Evolutionary conservation across 495 filamentous ascomycete species (phyloP).

Genomic region (Lasiosphaeria hispida): DNA sequence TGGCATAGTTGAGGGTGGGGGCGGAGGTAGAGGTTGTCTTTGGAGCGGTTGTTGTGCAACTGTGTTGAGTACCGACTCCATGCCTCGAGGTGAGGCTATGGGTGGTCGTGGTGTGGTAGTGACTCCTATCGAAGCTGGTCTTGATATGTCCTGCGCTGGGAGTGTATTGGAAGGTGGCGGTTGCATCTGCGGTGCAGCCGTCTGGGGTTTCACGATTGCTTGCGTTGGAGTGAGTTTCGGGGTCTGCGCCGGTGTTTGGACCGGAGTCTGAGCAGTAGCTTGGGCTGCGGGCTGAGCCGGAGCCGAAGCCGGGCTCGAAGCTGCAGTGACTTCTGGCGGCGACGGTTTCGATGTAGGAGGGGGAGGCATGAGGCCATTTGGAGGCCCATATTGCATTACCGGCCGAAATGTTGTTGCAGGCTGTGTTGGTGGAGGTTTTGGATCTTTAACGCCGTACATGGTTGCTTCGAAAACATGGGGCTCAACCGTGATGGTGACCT

Average conservation of each 20-base stretch:
- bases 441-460: slow-evolving; percentile 81
- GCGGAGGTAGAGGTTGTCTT: too few relatives aligned
- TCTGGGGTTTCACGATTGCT: slow-evolving; percentile 7
- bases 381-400: slow-evolving; percentile 69
- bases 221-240: slow-evolving; percentile 18
- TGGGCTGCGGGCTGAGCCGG: slow-evolving; percentile 15
- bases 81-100: slow-evolving; percentile 29
- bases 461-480: slow-evolving; percentile 88
- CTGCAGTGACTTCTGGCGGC: slow-evolving; percentile 18
- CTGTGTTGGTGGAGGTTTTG: slow-evolving; percentile 40
- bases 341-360: slow-evolving; percentile 47
- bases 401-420: slow-evolving; percentile 47
- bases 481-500: slow-evolving; percentile 77
- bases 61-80: slow-evolving; percentile 30
- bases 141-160: slow-evolving; percentile 29
- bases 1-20: slow-evolving; percentile 5
- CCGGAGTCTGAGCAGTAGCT: slow-evolving; percentile 14
- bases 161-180: slow-evolving; percentile 23
- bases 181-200: slow-evolving; percentile 17
- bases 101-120: slow-evolving; percentile 26
- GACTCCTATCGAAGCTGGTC: slow-evolving; percentile 34
- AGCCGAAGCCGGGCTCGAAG: slow-evolving; percentile 7
- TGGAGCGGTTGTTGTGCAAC: slow-evolving; percentile 10
- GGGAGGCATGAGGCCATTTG: slow-evolving; percentile 56
- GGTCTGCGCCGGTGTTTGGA: slow-evolving; percentile 18